Percentiles rank a stretch among this genome's conserved stretches.
phyloP scores from a whole-genome alignment of 495 filamentous ascomycete genomes.

The Penicillium turbatum region DNA sequence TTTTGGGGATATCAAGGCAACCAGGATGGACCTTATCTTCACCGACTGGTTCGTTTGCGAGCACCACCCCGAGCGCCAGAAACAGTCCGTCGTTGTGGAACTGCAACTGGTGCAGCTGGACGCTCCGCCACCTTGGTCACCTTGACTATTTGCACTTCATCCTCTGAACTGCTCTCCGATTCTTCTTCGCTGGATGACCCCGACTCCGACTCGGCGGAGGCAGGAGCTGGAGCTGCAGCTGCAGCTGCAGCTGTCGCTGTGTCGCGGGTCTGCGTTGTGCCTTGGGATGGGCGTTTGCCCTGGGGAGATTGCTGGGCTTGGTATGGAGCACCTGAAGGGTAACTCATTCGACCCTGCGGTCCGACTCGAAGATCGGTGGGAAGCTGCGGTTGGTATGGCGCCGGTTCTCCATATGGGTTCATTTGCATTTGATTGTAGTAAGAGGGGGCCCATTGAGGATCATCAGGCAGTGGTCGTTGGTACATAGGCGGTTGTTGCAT shows the following conservation, averaged over 20 bases:
- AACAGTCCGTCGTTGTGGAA: constrained; percentile 17
- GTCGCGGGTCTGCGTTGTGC: constrained; percentile 12
- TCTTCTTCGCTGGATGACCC: constrained; percentile 22
- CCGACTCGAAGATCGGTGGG: constrained; percentile 33
- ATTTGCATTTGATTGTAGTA: constrained; percentile 36
- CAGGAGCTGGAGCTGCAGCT: not conserved
- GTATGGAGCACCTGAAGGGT: constrained; percentile 17
- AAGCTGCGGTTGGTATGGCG: constrained; percentile 26
- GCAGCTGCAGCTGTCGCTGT: constrained; percentile 6
- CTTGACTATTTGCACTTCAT: constrained; percentile 34
- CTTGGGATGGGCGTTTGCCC: constrained; percentile 3
- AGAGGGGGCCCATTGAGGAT: constrained; percentile 43
- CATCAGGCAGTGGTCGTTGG: constrained; percentile 40
- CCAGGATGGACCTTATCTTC: constrained; percentile 9
- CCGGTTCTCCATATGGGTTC: constrained; percentile 29
- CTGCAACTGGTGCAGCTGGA: constrained; percentile 15
- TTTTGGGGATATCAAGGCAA: constrained; percentile 3
- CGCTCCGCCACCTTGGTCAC: constrained; percentile 28
- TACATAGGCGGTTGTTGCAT: constrained; percentile 26
- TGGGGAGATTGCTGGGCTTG: constrained; percentile 10
- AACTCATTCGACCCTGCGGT: constrained; percentile 20
- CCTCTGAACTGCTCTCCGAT: constrained; percentile 25
- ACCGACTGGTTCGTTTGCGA: constrained; percentile 27
- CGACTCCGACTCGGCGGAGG: constrained; percentile 14
- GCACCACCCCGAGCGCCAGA: constrained; percentile 16